Evolutionary conservation across 192 early-diverging fungal genomes (phyloP).

Genomic region (Backusella morwellensis): DNA sequence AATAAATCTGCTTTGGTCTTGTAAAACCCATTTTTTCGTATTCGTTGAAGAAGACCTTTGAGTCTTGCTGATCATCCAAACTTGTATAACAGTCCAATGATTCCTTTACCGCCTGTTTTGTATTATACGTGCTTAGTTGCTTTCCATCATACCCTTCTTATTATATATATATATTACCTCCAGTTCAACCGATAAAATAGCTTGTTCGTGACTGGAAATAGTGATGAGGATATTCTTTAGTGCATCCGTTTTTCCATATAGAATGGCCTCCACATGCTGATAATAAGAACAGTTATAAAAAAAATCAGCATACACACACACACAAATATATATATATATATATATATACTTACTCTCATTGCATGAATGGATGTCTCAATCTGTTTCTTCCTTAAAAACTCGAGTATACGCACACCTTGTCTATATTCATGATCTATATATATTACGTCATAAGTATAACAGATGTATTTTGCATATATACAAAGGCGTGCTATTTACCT

Average conservation of each 20-base stretch:
- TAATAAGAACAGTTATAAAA: not conserved
- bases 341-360: slow-evolving; percentile 1
- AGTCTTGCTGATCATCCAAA: slow-evolving; percentile 11
- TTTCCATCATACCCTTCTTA: not conserved
- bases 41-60: slow-evolving; percentile 13
- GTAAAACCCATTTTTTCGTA: slow-evolving; percentile 20
- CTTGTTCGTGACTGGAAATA: slow-evolving; percentile 1
- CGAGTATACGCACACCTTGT: slow-evolving; percentile 21
- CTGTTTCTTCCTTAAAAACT: slow-evolving; percentile 23
- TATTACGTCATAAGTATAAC: not conserved
- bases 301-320: not conserved
- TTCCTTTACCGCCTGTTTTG: slow-evolving; percentile 3
- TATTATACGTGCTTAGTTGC: not conserved
- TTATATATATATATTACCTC: not conserved
- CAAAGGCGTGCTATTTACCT: slow-evolving; percentile 10
- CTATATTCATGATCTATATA: slow-evolving; percentile 22
- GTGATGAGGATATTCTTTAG: not conserved
- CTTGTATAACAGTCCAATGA: slow-evolving; percentile 3
- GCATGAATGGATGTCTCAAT: slow-evolving; percentile 17
- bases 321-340: not conserved
- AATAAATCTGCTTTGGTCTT: slow-evolving; percentile 8
- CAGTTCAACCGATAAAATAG: not conserved
- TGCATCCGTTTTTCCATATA: slow-evolving; percentile 16
- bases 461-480: not conserved
- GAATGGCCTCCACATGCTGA: slow-evolving; percentile 10